Base-by-base conservation (phyloP, 768 basidiomycete genomes). In the Lyophyllum semitale region DNA sequence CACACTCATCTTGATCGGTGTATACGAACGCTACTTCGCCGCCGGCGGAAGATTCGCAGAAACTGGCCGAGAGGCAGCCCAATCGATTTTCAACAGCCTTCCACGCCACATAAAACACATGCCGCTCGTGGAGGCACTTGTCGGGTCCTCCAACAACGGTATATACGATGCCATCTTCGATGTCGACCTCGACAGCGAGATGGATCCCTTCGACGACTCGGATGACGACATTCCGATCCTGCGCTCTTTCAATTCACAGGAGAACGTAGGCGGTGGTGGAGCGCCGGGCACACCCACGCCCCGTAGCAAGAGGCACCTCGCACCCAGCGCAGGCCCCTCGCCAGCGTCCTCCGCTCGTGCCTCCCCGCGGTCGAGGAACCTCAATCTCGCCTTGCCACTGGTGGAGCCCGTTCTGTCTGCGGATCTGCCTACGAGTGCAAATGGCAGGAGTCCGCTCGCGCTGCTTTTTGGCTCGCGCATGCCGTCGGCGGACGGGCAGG, bases 81-180 rank as follows among this genome's bases (percentile, higher is more conserved):
- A 84, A 38, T 70, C 76, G 0, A 60, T 92, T 1, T 87, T 88
- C 71, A 79, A 82, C 55, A 82, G 75, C 48, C 77, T 93, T 35
- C 87, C 90, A 2, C 82, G 87, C 32, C 82, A 82, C 40, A 81
- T 93, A 63, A 90, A 87, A 68, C 79, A 79, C 48, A 84, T 91
- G 68, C 88, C 90, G 0, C 71, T 93, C 40, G 68, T 93, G 13
- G 91, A 93, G 60, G 86, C 86, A 15, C 66, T 94, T 15, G 81
- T 91, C n/a, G 89, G 91, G 23, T 82, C 86, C 6, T 75, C 83
- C 15, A 77, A 84, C 15, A 81, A 77, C 49, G 84, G 88, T 55
- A 63, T 93, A 17, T 88, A 87, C 62, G 89, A 89, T 48, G 89
- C 88, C 1, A 88, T 93, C 40, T 92, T 94, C 62, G 87, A 89